phyloP scores from a whole-genome alignment of 352 stramenopile species.

The Blastocystis sp. region DNA sequence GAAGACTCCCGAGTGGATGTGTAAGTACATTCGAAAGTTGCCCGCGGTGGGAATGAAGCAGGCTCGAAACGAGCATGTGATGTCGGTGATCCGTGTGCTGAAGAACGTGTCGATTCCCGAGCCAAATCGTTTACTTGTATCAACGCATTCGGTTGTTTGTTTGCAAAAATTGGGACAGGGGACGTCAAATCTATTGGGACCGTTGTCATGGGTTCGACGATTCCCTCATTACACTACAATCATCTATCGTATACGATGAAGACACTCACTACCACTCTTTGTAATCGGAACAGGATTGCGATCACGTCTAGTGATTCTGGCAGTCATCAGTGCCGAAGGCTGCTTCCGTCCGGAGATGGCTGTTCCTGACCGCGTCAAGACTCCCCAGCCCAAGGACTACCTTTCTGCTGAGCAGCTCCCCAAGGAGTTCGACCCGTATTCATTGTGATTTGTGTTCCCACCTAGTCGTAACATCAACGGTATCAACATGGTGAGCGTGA shows the following conservation, averaged over 20 bases:
- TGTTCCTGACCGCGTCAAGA: conserved; percentile 10
- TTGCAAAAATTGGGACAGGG: background rate
- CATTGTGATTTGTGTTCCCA: background rate
- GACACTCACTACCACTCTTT: background rate
- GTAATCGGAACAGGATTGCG: background rate
- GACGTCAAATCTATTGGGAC: background rate
- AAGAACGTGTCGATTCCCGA: conserved; percentile 3
- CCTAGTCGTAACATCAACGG: conserved; percentile 74
- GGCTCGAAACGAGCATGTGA: background rate
- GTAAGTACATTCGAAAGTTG: conserved; percentile 6
- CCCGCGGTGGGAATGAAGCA: background rate
- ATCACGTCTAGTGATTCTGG: background rate
- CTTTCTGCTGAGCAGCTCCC: conserved; percentile 72
- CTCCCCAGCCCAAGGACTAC: conserved; percentile 68
- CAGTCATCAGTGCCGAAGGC: background rate
- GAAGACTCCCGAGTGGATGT: background rate
- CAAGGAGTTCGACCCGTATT: conserved; percentile 71
- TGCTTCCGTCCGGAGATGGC: conserved; percentile 32
- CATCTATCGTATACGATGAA: conserved; percentile 41
- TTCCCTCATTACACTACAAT: background rate
- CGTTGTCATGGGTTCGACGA: background rate
- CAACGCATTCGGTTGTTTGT: conserved; percentile 29
- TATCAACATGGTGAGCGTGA: conserved; percentile 83
- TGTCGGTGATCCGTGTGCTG: background rate
- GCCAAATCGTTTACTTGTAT: background rate